phyloP scores from a whole-genome alignment of 2,329 filamentous ascomycete species.

The Bipolaris bicolor region DNA sequence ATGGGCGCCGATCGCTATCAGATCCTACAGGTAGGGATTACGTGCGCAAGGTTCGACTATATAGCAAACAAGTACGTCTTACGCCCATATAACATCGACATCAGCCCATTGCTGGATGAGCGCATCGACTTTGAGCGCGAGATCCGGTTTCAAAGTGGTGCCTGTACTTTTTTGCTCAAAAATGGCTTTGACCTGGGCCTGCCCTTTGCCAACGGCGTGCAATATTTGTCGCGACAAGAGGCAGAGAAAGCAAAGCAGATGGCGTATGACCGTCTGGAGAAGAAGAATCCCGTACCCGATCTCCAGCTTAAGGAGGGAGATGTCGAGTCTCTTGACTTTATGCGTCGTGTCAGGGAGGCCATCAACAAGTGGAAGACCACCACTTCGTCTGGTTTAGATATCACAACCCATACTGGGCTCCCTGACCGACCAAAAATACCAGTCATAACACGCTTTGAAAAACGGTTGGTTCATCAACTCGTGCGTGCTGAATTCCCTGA shows the following conservation, averaged over 20 bases:
- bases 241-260: constrained; percentile 56
- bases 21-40: constrained; percentile 71
- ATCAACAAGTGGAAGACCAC: constrained; percentile 55
- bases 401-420: constrained; percentile 40
- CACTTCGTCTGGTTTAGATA: constrained; percentile 26
- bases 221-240: constrained; percentile 67
- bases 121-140: constrained; percentile 65
- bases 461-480: constrained; percentile 69
- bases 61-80: constrained; percentile 58
- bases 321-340: constrained; percentile 58
- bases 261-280: constrained; percentile 52
- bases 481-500: constrained; percentile 66
- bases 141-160: constrained; percentile 64
- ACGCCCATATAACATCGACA: constrained; percentile 68
- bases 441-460: constrained; percentile 60
- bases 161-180: constrained; percentile 65
- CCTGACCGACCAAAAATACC: constrained; percentile 18
- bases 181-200: constrained; percentile 65
- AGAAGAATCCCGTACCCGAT: constrained; percentile 45
- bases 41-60: constrained; percentile 65
- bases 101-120: constrained; percentile 63
- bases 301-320: constrained; percentile 61
- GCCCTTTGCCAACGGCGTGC: constrained; percentile 63
- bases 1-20: constrained; percentile 67
- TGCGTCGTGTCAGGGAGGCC: constrained; percentile 54